Percentiles rank a stretch among this genome's conserved stretches.
These are phyloP conservation scores for Aspergillus neotritici DNA, from an alignment of 2,329 filamentous ascomycete genomes.

Conservation along the genomic window DNA sequence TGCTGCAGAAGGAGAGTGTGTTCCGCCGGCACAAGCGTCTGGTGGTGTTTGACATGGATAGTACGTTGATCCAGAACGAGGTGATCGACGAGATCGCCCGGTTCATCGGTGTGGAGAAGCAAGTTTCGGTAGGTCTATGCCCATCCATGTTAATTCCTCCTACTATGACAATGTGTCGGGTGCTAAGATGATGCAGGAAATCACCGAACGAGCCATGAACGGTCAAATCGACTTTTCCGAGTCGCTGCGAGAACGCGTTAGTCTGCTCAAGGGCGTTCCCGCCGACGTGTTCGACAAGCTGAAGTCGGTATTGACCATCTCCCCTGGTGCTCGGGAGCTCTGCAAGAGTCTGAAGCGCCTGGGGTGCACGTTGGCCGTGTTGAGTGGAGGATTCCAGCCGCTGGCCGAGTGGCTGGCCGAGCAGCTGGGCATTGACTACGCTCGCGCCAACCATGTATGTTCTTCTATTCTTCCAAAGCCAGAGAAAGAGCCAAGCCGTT, in stretches of 20 bases:
- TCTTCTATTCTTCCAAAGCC: too few species aligned
- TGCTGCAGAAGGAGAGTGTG: constrained; percentile 66
- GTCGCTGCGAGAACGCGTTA: constrained; percentile 74
- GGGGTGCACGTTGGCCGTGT: constrained; percentile 80
- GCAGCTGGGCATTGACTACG: constrained; percentile 78
- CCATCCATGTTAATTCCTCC: neutral
- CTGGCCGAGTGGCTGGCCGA: constrained; percentile 79
- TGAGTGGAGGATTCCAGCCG: constrained; percentile 88
- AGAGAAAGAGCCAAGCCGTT: neutral
- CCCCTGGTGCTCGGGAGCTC: constrained; percentile 70
- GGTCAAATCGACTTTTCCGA: constrained; percentile 89
- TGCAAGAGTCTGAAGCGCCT: constrained; percentile 68
- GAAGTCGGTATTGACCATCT: constrained; percentile 69
- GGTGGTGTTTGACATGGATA: constrained; percentile 98
- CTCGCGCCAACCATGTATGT: constrained; percentile 73
- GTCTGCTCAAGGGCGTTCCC: constrained; percentile 73
- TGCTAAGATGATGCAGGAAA: constrained; percentile 45
- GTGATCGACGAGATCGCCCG: constrained; percentile 93
- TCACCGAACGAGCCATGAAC: constrained; percentile 91
- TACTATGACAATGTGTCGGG: neutral
- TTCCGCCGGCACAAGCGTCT: constrained; percentile 76
- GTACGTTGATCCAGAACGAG: constrained; percentile 92
- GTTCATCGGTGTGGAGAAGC: constrained; percentile 71
- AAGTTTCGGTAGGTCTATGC: constrained; percentile 58
- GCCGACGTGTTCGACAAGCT: constrained; percentile 73